phyloP scores from a whole-genome alignment of 106 monocot species.

The Agapanthus africanus region DNA sequence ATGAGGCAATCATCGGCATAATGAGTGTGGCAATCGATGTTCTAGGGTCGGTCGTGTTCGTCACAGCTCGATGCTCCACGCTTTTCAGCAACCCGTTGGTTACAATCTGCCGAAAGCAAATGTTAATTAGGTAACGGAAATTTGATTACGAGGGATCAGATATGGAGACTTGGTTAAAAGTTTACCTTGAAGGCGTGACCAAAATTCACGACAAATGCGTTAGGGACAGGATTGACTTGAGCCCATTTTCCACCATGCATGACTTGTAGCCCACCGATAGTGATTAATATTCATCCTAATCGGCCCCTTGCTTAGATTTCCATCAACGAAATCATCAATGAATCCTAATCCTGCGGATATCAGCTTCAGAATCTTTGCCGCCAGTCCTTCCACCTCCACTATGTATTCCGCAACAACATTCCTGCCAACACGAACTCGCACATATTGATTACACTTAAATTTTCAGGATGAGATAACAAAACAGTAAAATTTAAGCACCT shows the following conservation, averaged over 20 bases:
- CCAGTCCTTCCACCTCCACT: constrained; percentile 1
- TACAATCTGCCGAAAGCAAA: neutral
- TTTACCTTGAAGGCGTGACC: constrained; percentile 16
- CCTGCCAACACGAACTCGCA: neutral
- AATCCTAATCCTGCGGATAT: constrained; percentile 15
- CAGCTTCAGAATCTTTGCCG: constrained; percentile 3
- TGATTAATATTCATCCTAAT: constrained; percentile 1
- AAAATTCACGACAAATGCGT: constrained; percentile 16
- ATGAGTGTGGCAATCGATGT: constrained; percentile 8
- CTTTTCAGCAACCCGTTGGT: constrained; percentile 17
- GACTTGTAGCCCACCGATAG: constrained; percentile 22
- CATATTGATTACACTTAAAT: neutral
- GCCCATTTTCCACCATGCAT: constrained; percentile 13
- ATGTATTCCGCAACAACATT: neutral
- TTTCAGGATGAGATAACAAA: neutral
- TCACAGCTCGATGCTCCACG: constrained; percentile 21
- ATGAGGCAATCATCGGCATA: neutral
- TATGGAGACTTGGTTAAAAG: neutral
- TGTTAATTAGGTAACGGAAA: neutral
- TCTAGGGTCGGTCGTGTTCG: neutral
- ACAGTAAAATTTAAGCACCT: too few species aligned
- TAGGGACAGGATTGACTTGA: constrained; percentile 10
- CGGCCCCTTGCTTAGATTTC: neutral
- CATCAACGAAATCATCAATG: constrained; percentile 1
- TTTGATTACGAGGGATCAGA: too few species aligned